phyloP scores from a whole-genome alignment of 192 early-diverging fungal genomes.

The Radiomyces spectabilis region DNA sequence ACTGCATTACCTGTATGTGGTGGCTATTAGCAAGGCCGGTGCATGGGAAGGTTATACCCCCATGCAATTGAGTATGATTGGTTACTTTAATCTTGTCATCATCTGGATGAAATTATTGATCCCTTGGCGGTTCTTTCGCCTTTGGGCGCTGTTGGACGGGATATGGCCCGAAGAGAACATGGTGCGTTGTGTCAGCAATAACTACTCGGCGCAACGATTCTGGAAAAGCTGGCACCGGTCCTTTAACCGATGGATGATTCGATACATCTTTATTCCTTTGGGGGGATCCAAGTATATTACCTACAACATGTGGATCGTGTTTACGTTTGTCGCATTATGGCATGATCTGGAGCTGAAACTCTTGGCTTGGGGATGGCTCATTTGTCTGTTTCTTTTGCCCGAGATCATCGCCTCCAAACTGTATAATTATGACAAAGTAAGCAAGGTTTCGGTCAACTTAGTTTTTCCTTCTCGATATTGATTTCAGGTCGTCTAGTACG shows the following conservation, averaged over 20 bases:
- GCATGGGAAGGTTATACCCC: constrained; percentile 74
- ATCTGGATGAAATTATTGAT: constrained; percentile 96
- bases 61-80: constrained; percentile 77
- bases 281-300: constrained; percentile 64
- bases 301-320: constrained; percentile 77
- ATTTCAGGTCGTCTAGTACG: constrained; percentile 46
- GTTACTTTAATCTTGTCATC: constrained; percentile 78
- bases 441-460: neutral
- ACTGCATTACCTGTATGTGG: constrained; percentile 78
- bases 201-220: constrained; percentile 87
- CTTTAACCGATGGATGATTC: constrained; percentile 80
- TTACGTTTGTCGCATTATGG: constrained; percentile 97
- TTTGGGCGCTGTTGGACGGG: constrained; percentile 90
- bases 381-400: constrained; percentile 79
- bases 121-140: constrained; percentile 93
- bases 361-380: constrained; percentile 87
- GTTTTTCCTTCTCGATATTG: too few species aligned
- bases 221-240: constrained; percentile 95
- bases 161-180: constrained; percentile 88
- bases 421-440: constrained; percentile 44
- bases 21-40: constrained; percentile 78
- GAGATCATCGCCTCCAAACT: constrained; percentile 59
- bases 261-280: constrained; percentile 84
- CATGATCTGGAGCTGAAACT: constrained; percentile 83
- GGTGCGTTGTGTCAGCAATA: constrained; percentile 90